These are phyloP conservation scores for Volvariella volvacea DNA, from an alignment of 1,284 basidiomycete species.

Conservation along the genomic window DNA sequence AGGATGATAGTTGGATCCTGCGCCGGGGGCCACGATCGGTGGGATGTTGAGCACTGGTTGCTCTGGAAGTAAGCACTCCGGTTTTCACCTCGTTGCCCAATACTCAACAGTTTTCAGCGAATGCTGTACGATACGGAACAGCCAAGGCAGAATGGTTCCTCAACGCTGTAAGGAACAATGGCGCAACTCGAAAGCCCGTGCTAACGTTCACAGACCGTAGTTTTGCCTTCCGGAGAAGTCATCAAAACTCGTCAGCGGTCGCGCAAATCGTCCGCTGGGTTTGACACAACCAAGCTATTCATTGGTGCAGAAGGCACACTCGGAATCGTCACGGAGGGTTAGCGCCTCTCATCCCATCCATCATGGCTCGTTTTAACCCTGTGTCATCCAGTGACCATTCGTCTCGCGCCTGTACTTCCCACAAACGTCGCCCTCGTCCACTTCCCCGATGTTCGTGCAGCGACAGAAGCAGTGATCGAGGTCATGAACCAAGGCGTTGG, in stretches of 20 bases:
- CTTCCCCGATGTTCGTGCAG: conserved; percentile 58
- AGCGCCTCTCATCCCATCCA: too few species aligned
- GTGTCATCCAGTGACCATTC: conserved; percentile 55
- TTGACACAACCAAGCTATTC: conserved; percentile 88
- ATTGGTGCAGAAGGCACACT: conserved; percentile 93
- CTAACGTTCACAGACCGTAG: conserved; percentile 60
- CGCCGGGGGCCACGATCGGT: conserved; percentile 77
- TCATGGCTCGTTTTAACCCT: not conserved
- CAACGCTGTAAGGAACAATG: conserved; percentile 48
- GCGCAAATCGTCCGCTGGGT: conserved; percentile 87
- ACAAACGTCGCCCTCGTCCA: conserved; percentile 68
- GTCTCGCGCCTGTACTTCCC: conserved; percentile 76
- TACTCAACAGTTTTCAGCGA: conserved; percentile 39
- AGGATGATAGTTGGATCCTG: conserved; percentile 64
- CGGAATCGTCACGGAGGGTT: conserved; percentile 90
- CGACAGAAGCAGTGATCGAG: conserved; percentile 70
- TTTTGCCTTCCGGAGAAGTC: conserved; percentile 85
- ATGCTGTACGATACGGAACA: conserved; percentile 86
- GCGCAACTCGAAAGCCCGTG: not conserved
- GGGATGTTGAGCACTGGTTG: conserved; percentile 89
- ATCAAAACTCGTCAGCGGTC: conserved; percentile 88
- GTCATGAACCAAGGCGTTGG: conserved; percentile 70
- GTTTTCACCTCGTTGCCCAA: not conserved
- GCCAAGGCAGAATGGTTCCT: conserved; percentile 82
- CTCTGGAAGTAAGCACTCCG: conserved; percentile 54